Evolutionary conservation across 1,139 yeast genomes (phyloP).

Genomic region (Geotrichum citri-aurantii): DNA sequence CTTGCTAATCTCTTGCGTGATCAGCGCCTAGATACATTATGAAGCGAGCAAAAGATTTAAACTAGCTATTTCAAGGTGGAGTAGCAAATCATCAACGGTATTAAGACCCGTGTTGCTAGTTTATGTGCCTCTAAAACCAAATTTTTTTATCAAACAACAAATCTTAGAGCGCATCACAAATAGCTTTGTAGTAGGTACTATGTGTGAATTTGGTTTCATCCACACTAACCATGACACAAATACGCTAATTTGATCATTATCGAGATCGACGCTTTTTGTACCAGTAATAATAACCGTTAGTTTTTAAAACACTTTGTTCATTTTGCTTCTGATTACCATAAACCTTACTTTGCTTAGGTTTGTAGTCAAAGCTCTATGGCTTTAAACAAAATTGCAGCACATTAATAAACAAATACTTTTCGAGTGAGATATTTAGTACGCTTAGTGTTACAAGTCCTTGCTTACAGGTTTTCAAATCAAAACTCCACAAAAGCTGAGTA

Average conservation of each 20-base stretch:
- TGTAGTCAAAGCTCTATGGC: background rate
- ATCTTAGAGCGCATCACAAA: background rate
- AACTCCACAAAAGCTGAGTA: background rate
- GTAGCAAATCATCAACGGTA: constrained; percentile 3
- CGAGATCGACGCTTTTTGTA: constrained; percentile 1
- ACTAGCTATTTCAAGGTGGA: constrained; percentile 4
- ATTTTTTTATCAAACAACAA: constrained; percentile 1
- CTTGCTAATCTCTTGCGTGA: constrained; percentile 14
- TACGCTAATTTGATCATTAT: background rate
- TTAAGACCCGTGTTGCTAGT: background rate
- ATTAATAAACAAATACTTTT: constrained; percentile 46
- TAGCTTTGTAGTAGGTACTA: background rate
- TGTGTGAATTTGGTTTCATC: constrained; percentile 2
- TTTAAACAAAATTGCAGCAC: constrained; percentile 22
- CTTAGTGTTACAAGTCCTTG: constrained; percentile 48
- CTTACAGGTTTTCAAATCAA: constrained; percentile 52
- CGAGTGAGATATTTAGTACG: constrained; percentile 45
- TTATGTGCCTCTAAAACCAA: background rate
- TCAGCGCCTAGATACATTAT: constrained; percentile 15
- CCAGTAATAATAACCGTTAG: constrained; percentile 7
- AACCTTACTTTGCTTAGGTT: background rate
- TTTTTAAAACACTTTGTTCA: background rate
- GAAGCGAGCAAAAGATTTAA: constrained; percentile 6
- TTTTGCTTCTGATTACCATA: constrained; percentile 4
- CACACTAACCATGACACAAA: constrained; percentile 1